Evolutionary conservation across 331 rosid genomes (phyloP).

Genomic region (Phaseolus coccineus): DNA sequence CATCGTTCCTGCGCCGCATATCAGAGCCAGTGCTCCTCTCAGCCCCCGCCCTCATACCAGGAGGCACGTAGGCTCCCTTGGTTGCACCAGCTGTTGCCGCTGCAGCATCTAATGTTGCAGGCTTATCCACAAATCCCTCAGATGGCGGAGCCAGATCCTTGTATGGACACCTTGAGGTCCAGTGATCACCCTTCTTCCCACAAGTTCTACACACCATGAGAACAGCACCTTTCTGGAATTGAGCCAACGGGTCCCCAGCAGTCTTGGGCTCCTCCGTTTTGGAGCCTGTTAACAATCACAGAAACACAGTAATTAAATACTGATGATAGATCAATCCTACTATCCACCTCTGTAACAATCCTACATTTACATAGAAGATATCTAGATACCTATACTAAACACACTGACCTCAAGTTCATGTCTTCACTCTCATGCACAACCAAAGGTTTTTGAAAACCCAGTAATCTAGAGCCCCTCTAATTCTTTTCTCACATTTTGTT

Average conservation of each 20-base stretch:
- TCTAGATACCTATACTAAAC: background rate
- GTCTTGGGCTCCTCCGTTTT: conserved; percentile 80
- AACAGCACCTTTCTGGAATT: conserved; percentile 75
- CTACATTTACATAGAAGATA: background rate
- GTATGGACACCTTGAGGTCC: conserved; percentile 97
- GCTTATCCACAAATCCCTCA: conserved; percentile 70
- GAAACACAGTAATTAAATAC: conserved; percentile 1
- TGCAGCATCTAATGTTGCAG: conserved; percentile 55
- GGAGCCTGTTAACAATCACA: conserved; percentile 58
- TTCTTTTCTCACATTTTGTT: no score
- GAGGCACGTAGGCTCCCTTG: conserved; percentile 86
- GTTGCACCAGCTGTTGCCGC: conserved; percentile 56
- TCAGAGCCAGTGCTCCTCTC: conserved; percentile 78
- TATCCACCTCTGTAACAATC: background rate
- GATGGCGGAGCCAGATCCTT: conserved; percentile 81
- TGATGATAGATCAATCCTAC: conserved; percentile 3
- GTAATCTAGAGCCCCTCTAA: background rate
- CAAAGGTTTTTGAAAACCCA: background rate
- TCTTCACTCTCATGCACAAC: background rate
- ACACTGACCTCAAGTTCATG: background rate
- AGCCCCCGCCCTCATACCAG: conserved; percentile 78
- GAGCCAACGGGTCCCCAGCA: conserved; percentile 67
- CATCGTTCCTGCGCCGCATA: conserved; percentile 95
- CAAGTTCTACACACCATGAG: conserved; percentile 96
- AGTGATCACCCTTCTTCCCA: conserved; percentile 97